Percentiles rank a stretch among this genome's conserved stretches.
phyloP scores from a whole-genome alignment of 441 rosid genomes.

The Pelargonium australe region DNA sequence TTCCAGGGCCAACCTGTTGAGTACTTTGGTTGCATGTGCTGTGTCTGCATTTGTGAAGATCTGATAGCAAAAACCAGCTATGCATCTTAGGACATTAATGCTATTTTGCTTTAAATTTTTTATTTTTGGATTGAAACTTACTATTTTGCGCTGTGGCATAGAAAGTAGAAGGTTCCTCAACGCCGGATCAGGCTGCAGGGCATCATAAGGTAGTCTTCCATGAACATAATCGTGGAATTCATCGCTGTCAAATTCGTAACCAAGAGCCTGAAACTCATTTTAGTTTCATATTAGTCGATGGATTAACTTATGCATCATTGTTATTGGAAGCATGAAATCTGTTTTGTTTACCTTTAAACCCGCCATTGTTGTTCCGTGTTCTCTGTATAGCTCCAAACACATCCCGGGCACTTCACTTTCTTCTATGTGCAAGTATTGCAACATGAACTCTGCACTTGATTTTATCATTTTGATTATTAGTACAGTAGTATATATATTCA shows the following conservation, averaged over 20 bases:
- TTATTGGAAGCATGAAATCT: not conserved
- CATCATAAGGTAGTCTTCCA: slow-evolving; percentile 50
- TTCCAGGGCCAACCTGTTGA: slow-evolving; percentile 42
- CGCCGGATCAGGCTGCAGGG: slow-evolving; percentile 41
- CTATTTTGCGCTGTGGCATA: slow-evolving; percentile 53
- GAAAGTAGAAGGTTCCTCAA: slow-evolving; percentile 57
- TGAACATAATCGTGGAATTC: slow-evolving; percentile 57
- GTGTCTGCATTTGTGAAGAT: slow-evolving; percentile 60
- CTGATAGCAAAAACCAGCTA: slow-evolving; percentile 20
- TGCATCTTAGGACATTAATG: not conserved
- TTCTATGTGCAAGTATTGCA: slow-evolving; percentile 43
- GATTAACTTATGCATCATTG: not conserved
- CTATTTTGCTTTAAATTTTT: not conserved
- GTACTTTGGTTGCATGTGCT: slow-evolving; percentile 39
- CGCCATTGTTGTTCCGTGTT: slow-evolving; percentile 73
- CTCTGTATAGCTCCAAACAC: slow-evolving; percentile 59
- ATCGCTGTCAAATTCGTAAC: slow-evolving; percentile 56
- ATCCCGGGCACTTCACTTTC: slow-evolving; percentile 56
- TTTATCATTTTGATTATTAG: too few relatives aligned
- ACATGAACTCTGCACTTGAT: slow-evolving; percentile 42
- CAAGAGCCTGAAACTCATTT: slow-evolving; percentile 35
- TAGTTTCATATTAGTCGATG: not conserved
- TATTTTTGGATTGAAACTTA: slow-evolving; percentile 18
- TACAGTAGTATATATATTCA: too few relatives aligned
- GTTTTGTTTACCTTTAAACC: slow-evolving; percentile 45